phyloP scores from a whole-genome alignment of 305 asterid species.

The Solanum hybrid region DNA sequence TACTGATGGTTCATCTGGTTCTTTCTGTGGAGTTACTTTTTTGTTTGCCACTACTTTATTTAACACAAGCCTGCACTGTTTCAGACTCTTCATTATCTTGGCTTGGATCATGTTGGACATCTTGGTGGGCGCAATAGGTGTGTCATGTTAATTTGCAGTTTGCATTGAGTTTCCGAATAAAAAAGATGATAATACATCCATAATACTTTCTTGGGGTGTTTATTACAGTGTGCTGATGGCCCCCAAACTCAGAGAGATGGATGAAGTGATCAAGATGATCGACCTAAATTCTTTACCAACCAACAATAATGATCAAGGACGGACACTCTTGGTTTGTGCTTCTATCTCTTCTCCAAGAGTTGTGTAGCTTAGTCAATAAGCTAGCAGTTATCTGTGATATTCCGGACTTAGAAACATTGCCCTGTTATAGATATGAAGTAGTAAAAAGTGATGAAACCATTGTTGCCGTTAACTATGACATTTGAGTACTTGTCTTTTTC shows the following conservation, averaged over 20 bases:
- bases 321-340: slow-evolving; percentile 94
- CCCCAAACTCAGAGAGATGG: slow-evolving; percentile 85
- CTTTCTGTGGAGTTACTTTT: not conserved
- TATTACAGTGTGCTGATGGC: slow-evolving; percentile 55
- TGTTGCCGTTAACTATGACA: not conserved
- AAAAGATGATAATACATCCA: not conserved
- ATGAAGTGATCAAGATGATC: slow-evolving; percentile 53
- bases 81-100: slow-evolving; percentile 95
- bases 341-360: slow-evolving; percentile 37
- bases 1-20: slow-evolving; percentile 6
- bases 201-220: slow-evolving; percentile 6
- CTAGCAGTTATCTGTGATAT: not conserved
- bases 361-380: not conserved
- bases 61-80: slow-evolving; percentile 17
- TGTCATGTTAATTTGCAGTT: slow-evolving; percentile 6
- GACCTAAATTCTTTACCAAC: slow-evolving; percentile 35
- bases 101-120: slow-evolving; percentile 93
- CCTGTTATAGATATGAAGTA: not conserved
- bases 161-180: not conserved
- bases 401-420: not conserved
- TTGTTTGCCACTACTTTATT: slow-evolving; percentile 4
- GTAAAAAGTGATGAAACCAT: not conserved
- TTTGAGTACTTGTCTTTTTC: not conserved
- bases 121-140: slow-evolving; percentile 85
- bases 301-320: slow-evolving; percentile 31